Conservation (phyloP, 2,329 filamentous ascomycete genomes). For the Cercospora sesami region DNA sequence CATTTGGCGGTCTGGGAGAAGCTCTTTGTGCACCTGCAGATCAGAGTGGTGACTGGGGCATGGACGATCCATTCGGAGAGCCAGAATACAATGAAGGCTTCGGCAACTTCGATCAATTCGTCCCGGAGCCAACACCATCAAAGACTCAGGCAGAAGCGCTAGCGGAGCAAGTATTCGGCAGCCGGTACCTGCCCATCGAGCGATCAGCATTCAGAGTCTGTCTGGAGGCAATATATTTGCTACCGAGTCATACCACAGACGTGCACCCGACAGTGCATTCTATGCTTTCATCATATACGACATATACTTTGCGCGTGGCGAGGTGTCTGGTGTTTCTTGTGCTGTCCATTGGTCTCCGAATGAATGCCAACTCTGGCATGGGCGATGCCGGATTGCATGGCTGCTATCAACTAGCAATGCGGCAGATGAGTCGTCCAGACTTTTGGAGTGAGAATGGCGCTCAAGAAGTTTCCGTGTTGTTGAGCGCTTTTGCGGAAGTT, state of each 20-base stretch:
- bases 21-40: slow-evolving; percentile 15
- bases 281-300: slow-evolving; percentile 14
- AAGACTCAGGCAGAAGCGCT: slow-evolving; percentile 11
- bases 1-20: slow-evolving; percentile 20
- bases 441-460: slow-evolving; percentile 21
- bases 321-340: slow-evolving; percentile 20
- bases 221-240: slow-evolving; percentile 19
- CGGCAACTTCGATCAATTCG: neutral
- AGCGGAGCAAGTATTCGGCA: slow-evolving; percentile 15
- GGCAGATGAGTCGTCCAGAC: slow-evolving; percentile 16
- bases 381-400: neutral
- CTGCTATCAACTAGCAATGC: slow-evolving; percentile 18
- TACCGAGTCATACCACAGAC: neutral
- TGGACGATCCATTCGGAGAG: slow-evolving; percentile 13
- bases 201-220: slow-evolving; percentile 23
- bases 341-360: slow-evolving; percentile 15
- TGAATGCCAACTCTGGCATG: slow-evolving; percentile 4
- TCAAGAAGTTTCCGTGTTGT: slow-evolving; percentile 6
- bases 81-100: neutral
- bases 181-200: slow-evolving; percentile 8
- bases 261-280: slow-evolving; percentile 9
- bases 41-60: slow-evolving; percentile 12
- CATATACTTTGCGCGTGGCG: slow-evolving; percentile 19
- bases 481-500: slow-evolving; percentile 7
- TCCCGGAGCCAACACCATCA: slow-evolving; percentile 8